Percentiles rank a stretch among this genome's conserved stretches.
phyloP scores from a whole-genome alignment of 768 basidiomycete genomes.

The Boletus rex-veris region DNA sequence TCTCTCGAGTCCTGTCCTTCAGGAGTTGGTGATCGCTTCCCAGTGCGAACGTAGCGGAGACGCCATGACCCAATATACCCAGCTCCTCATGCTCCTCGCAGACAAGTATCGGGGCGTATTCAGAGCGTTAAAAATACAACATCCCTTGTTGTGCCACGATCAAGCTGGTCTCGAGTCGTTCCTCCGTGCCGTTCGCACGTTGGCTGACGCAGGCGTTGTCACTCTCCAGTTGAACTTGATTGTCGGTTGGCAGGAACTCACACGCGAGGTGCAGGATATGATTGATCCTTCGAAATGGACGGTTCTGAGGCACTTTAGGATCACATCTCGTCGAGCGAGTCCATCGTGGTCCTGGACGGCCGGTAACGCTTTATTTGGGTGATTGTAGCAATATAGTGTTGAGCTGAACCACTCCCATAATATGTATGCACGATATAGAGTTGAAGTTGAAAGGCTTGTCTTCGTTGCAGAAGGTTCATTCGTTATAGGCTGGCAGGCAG shows the following conservation, averaged over 20 bases:
- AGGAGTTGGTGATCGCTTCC: slow-evolving; percentile 16
- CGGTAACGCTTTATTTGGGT: slow-evolving; percentile 4
- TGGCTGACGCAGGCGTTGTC: slow-evolving; percentile 12
- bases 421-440: too few relatives aligned
- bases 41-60: slow-evolving; percentile 15
- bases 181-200: slow-evolving; percentile 14
- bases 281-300: slow-evolving; percentile 21
- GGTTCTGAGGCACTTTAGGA: slow-evolving; percentile 11
- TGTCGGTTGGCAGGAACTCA: slow-evolving; percentile 15
- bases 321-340: slow-evolving; percentile 8
- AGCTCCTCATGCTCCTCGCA: slow-evolving; percentile 20
- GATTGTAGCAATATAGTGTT: background rate
- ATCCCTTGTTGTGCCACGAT: slow-evolving; percentile 15
- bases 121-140: slow-evolving; percentile 16
- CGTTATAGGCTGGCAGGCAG: too few relatives aligned
- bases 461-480: too few relatives aligned
- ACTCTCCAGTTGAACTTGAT: slow-evolving; percentile 16
- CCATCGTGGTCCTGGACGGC: slow-evolving; percentile 15
- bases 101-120: slow-evolving; percentile 22
- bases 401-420: too few relatives aligned
- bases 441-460: too few relatives aligned
- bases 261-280: slow-evolving; percentile 18
- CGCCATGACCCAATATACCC: slow-evolving; percentile 8
- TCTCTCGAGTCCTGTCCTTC: slow-evolving; percentile 17
- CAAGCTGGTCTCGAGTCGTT: slow-evolving; percentile 14